Conservation (phyloP, 169 alveolate genomes). For the Plasmodium berghei region DNA sequence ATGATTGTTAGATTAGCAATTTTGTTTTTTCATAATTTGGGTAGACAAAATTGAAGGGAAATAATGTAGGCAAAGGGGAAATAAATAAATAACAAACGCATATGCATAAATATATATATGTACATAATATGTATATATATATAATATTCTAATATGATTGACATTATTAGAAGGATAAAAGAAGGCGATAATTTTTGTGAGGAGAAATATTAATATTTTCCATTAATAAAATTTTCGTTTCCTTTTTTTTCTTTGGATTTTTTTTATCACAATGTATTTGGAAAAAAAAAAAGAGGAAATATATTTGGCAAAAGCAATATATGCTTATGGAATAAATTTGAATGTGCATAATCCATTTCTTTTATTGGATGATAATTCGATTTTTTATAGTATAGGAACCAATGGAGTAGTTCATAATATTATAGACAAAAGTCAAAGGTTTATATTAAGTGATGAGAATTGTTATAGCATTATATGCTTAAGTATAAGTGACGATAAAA, state of each 20-base stretch:
- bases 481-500: constrained; percentile 59
- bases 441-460: constrained; percentile 50
- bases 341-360: constrained; percentile 54
- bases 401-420: constrained; percentile 70
- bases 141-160: no score
- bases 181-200: no score
- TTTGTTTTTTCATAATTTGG: no score
- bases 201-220: no score
- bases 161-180: no score
- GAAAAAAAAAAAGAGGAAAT: constrained; percentile 43
- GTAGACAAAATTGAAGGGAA: neutral
- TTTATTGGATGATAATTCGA: constrained; percentile 39
- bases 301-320: constrained; percentile 59
- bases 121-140: no score
- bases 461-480: constrained; percentile 70
- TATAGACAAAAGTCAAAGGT: constrained; percentile 43
- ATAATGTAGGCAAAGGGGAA: neutral
- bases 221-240: no score
- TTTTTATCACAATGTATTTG: constrained; percentile 13
- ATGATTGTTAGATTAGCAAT: no score
- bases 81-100: no score
- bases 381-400: constrained; percentile 55
- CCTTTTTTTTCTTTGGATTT: no score
- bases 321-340: constrained; percentile 69
- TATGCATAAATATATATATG: no score